Base-by-base conservation (phyloP, 148 eudicot species). In the Camellia lanceoleosa region DNA sequence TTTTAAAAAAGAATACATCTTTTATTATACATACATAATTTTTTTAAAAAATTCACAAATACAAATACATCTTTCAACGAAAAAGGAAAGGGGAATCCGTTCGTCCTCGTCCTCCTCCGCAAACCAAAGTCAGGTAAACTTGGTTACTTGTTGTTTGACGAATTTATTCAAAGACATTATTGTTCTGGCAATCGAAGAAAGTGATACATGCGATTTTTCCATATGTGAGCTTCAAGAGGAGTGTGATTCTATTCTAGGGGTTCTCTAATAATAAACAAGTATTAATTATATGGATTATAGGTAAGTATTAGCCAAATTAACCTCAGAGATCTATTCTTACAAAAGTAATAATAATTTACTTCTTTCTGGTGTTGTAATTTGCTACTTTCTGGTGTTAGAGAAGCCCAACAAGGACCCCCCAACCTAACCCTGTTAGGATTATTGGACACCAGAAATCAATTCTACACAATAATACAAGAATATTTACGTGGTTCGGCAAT, bases 151-250 rank as follows among this genome's bases (percentile, higher is more conserved):
- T 23, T 23, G 23, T 23, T 23, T 23, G 0, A 23, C 23, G 23
- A 23, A 23, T 23, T 23, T 23, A 23, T 23, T 23, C 23, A 23
- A 23, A 23, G 23, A 23, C 0, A 23, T 23, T 23, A 23, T 23
- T 23, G 0, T 23, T 23, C 23, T 23, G 23, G 23, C 23, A 23
- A 23, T 93, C 72, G 99, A 95, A 82, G 94, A 95, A 73, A 95
- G 93, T 72, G 88, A 23, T 23, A 0, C 23, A 87, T 68, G 94
- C 90, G 73, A 90, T 93, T 76, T 85, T 95, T 78, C 97, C 38
- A 93, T 95, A 2, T 92, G 94, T 58, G 97, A 93, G 90, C 88
- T 95, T 9, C 99, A 95, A 73, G 99, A 95, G 73, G 97, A 92
- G 80, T 95, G 99, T 73, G 97, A 23, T 23, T 23, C 30, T 23